Evolutionary conservation across 176 grass and related monocot species (phyloP).

Genomic region (Aegilops bicornis): DNA sequence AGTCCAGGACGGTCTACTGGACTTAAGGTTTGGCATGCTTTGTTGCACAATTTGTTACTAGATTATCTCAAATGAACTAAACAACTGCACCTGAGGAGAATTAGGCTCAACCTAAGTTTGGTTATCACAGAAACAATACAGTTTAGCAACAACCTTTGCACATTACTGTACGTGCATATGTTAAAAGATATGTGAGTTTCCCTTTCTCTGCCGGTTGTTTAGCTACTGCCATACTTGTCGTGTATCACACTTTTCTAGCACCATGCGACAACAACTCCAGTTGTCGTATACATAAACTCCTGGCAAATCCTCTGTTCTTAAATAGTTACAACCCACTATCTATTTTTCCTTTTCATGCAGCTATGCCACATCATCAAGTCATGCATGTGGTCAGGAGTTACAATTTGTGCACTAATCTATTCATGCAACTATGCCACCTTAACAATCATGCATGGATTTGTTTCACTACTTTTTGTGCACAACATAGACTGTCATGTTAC

Average conservation of each 20-base stretch:
- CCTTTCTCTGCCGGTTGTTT: not conserved
- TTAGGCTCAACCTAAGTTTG: not conserved
- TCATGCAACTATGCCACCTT: too few species aligned
- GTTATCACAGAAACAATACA: not conserved
- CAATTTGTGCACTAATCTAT: too few species aligned
- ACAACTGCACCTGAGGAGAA: not conserved
- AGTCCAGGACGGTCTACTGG: constrained; percentile 11
- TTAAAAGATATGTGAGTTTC: not conserved
- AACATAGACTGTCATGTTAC: too few species aligned
- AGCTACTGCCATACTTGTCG: not conserved
- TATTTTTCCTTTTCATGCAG: too few species aligned
- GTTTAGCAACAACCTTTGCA: not conserved
- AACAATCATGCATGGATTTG: too few species aligned
- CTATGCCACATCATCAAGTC: too few species aligned
- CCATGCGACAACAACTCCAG: not conserved
- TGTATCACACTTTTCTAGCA: not conserved
- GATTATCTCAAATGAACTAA: not conserved
- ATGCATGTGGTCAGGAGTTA: too few species aligned
- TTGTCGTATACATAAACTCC: not conserved
- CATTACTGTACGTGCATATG: not conserved
- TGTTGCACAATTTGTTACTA: not conserved
- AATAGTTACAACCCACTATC: too few species aligned
- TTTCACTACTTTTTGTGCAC: too few species aligned
- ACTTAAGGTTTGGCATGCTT: constrained; percentile 33
- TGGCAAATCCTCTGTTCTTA: not conserved